These are phyloP conservation scores for Chalaropsis thielavioides DNA, from an alignment of 2,329 filamentous ascomycete species.

Conservation along the genomic window DNA sequence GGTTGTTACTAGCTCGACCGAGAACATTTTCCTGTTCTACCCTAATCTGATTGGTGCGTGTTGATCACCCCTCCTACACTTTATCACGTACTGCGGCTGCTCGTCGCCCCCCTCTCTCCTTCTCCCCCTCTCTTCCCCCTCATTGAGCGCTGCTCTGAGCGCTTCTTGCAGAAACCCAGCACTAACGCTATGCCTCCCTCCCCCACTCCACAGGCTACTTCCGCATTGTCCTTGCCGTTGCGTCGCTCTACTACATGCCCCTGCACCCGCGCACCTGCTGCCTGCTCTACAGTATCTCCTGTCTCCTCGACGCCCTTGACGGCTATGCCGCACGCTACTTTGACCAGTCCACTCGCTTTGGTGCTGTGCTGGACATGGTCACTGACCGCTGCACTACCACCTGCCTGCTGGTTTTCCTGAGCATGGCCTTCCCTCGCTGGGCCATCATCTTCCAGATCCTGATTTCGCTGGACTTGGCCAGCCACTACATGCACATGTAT, in stretches of 20 bases:
- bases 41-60: conserved; percentile 65
- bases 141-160: not conserved
- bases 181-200: not conserved
- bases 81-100: not conserved
- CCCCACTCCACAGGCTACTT: conserved; percentile 45
- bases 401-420: conserved; percentile 86
- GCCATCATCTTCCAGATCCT: conserved; percentile 86
- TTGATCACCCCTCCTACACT: not conserved
- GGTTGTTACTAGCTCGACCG: conserved; percentile 27
- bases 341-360: conserved; percentile 88
- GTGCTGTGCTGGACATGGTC: conserved; percentile 96
- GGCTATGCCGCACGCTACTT: conserved; percentile 70
- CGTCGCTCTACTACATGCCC: conserved; percentile 97
- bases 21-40: conserved; percentile 72
- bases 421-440: conserved; percentile 87
- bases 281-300: conserved; percentile 81
- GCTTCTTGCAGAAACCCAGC: not conserved
- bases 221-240: conserved; percentile 67
- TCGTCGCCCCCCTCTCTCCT: not conserved
- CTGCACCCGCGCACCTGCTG: conserved; percentile 94
- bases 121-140: not conserved
- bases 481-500: conserved; percentile 99
- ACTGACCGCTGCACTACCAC: conserved; percentile 95
- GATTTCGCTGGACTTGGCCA: conserved; percentile 83
- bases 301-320: conserved; percentile 87